Percentiles rank a stretch among this genome's conserved stretches.
phyloP scores from a whole-genome alignment of 2,329 filamentous ascomycete genomes.

The Alternaria incomplexa region DNA sequence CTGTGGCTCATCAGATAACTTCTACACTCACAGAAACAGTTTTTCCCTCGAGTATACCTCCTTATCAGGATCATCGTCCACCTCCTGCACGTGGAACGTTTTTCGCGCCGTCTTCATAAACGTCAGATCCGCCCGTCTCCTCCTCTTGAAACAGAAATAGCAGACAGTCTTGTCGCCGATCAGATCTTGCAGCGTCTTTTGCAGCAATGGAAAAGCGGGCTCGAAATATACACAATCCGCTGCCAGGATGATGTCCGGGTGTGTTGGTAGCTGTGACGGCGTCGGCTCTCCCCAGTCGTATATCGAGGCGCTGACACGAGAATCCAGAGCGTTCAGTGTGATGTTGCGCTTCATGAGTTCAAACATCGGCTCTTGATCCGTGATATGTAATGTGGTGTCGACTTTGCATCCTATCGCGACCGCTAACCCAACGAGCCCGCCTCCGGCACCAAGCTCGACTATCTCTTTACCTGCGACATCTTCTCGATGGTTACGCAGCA shows the following conservation, averaged over 20 bases:
- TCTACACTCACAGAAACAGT: slow-evolving; percentile 55
- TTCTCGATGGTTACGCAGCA: slow-evolving; percentile 75
- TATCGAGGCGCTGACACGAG: slow-evolving; percentile 68
- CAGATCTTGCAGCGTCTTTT: slow-evolving; percentile 77
- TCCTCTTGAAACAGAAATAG: slow-evolving; percentile 94
- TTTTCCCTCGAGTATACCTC: slow-evolving; percentile 55
- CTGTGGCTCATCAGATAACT: not conserved
- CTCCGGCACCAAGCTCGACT: slow-evolving; percentile 91
- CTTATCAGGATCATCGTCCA: slow-evolving; percentile 57
- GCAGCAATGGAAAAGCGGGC: slow-evolving; percentile 86
- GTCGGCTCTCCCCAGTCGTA: slow-evolving; percentile 74
- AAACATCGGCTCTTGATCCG: slow-evolving; percentile 87
- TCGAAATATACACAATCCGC: slow-evolving; percentile 79
- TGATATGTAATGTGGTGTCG: slow-evolving; percentile 73
- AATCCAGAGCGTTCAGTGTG: slow-evolving; percentile 73
- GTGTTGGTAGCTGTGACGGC: slow-evolving; percentile 53
- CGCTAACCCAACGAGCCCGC: slow-evolving; percentile 78
- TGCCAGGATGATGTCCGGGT: slow-evolving; percentile 84
- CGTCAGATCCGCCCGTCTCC: slow-evolving; percentile 70
- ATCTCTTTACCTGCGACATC: slow-evolving; percentile 71
- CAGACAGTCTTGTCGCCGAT: slow-evolving; percentile 70
- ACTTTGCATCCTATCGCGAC: slow-evolving; percentile 62
- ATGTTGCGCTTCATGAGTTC: slow-evolving; percentile 87
- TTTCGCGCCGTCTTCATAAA: slow-evolving; percentile 60
- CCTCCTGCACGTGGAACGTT: slow-evolving; percentile 55